Conservation (phyloP, 257 asterid genomes). For the Lithospermum erythrorhizon region DNA sequence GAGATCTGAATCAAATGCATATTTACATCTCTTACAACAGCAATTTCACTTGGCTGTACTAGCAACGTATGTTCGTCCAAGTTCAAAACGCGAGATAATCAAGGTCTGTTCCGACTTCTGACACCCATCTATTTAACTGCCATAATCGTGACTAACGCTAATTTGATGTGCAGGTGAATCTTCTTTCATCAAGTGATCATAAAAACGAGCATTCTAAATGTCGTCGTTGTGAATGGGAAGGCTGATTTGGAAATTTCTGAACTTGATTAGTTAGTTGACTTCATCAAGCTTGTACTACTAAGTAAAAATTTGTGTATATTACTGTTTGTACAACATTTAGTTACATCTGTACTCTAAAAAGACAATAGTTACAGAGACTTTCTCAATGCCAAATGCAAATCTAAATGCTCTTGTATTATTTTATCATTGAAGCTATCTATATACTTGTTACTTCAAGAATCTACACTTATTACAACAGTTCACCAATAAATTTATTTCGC, state of each 20-base stretch:
- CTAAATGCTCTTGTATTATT: too few species aligned
- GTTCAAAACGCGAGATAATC: constrained; percentile 38
- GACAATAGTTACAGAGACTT: too few species aligned
- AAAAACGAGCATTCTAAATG: constrained; percentile 16
- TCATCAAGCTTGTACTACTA: neutral
- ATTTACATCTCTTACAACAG: constrained; percentile 21
- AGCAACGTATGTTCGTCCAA: constrained; percentile 44
- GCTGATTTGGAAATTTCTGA: neutral
- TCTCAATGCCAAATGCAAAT: too few species aligned
- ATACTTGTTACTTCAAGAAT: neutral
- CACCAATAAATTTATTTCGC: neutral
- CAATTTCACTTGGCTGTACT: constrained; percentile 68
- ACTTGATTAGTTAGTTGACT: neutral
- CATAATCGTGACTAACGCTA: neutral
- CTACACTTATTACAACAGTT: too few species aligned
- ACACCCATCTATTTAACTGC: neutral
- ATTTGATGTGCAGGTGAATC: constrained; percentile 40
- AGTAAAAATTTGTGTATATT: neutral
- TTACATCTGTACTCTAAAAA: too few species aligned
- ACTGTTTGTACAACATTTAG: neutral
- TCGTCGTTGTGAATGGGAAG: constrained; percentile 8
- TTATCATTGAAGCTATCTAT: neutral
- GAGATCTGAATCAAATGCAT: neutral
- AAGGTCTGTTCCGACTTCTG: constrained; percentile 30
- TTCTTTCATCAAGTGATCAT: constrained; percentile 39